Evolutionary conservation across 2,329 filamentous ascomycete genomes (phyloP).

Genomic region (Colletotrichum sp.): DNA sequence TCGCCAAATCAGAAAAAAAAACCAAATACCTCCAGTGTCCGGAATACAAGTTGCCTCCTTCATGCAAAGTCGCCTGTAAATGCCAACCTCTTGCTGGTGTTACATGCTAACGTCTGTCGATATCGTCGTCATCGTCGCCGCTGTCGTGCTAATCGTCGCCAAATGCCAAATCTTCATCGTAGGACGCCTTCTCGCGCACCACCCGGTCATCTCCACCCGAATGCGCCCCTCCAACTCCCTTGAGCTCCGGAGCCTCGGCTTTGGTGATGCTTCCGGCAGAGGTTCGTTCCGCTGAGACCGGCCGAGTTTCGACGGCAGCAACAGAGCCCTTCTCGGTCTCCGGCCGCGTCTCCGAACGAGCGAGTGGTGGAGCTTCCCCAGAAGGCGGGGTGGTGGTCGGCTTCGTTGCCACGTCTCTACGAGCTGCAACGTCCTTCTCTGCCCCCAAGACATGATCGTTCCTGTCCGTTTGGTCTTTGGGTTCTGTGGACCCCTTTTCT

Average conservation of each 20-base stretch:
- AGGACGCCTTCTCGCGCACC: conserved; percentile 17
- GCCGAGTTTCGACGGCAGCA: neutral
- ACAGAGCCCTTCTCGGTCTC: neutral
- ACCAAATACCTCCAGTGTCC: neutral
- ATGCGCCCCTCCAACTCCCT: conserved; percentile 30
- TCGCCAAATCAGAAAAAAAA: neutral
- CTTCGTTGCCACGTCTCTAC: neutral
- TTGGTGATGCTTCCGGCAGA: conserved; percentile 8
- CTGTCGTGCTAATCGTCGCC: neutral
- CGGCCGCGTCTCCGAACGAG: neutral
- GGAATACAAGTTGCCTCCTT: neutral
- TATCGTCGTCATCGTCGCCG: neutral
- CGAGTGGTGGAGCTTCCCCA: neutral
- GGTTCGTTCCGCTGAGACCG: neutral
- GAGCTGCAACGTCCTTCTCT: neutral
- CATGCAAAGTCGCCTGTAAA: neutral
- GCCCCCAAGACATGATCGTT: neutral
- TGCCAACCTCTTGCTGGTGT: neutral
- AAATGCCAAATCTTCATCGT: conserved; percentile 10
- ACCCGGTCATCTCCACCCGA: conserved; percentile 22
- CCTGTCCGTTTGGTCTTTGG: conserved; percentile 9
- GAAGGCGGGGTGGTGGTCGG: neutral
- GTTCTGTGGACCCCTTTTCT: conserved; percentile 24
- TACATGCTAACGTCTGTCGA: conserved; percentile 15
- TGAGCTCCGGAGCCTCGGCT: conserved; percentile 20